Evolutionary conservation across 2,329 filamentous ascomycete genomes (phyloP), one percentile per base, ranked within the genome.

Genomic region (Fusarium coffeatum): DNA sequence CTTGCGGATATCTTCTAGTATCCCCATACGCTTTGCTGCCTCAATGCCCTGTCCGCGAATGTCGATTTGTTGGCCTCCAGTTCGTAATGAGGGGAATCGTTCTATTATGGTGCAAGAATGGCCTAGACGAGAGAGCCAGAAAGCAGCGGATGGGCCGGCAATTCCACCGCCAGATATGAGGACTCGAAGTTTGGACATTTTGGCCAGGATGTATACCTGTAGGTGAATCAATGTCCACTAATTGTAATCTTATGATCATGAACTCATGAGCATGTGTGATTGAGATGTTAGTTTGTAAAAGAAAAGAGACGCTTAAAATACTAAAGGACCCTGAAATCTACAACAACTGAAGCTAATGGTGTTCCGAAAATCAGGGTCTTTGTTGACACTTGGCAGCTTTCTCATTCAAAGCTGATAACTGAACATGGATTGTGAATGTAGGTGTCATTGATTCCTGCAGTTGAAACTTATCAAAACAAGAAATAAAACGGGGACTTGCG

Each of bases 151-250:
- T 0, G 83, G 81, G 7, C 83, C 84, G 23, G 81, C 80, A 32
- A 85, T 78, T 60, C 84, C 83, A 7, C 78, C 82, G 60, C 84
- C 84, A 51, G 80, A 77, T 64, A 88, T 84, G 64, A 88, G 83
- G 45, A 88, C 74, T 72, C 78, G 83, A 58, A 84, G 69, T 16
- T 76, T 59, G 10, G 47, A 40, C 65, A 69, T 69, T 47, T 27
- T 23, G 2, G 15, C 7, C 9, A 16, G 9, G 3, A 23, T 1
- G 6, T 16, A 23, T 25, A 6, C 10, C 34, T 37, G 4, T 0
- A n/a, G 11, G 3, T 37, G 34, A 37, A n/a, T n/a, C 18, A n/a
- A n/a, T n/a, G 9, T 4, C 6, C 34, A 37, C 34, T n/a, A 7
- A n/a, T n/a, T 7, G 6, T n/a, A 11, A 37, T 4, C 18, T 4